Percentiles rank a stretch among this genome's conserved stretches.
Conservation (phyloP, 225 moss, liverwort and hornwort species). For the Antitrichia curtipendula region DNA sequence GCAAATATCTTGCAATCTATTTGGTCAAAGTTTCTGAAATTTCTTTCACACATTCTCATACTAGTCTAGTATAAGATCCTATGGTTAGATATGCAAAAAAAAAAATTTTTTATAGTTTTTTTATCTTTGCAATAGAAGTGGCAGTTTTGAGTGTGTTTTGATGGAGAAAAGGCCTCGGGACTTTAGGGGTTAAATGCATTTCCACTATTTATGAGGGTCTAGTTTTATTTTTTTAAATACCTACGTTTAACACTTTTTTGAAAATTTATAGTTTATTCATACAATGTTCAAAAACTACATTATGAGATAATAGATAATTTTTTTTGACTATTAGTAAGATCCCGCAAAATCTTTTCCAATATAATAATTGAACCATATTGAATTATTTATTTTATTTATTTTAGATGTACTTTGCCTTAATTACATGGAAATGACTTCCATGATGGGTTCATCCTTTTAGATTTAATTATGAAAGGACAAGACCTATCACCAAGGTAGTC, state of each 20-base stretch:
- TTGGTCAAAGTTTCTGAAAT: too few relatives aligned
- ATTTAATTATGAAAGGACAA: background rate
- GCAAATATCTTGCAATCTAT: too few relatives aligned
- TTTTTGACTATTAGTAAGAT: background rate
- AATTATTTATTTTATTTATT: background rate
- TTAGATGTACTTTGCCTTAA: background rate
- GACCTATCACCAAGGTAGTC: background rate
- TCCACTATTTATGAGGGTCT: rapidly evolving
- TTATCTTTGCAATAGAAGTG: too few relatives aligned
- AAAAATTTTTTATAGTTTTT: too few relatives aligned
- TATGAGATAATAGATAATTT: background rate
- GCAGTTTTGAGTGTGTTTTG: too few relatives aligned
- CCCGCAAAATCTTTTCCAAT: rapidly evolving
- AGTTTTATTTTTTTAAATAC: rapidly evolving
- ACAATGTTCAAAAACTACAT: rapidly evolving
- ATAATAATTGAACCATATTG: rapidly evolving
- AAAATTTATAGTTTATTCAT: background rate
- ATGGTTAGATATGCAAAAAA: too few relatives aligned
- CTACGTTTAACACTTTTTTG: background rate
- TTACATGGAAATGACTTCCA: rapidly evolving
- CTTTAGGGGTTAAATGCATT: background rate
- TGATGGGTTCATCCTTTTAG: background rate
- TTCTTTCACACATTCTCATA: too few relatives aligned
- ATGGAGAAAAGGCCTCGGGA: too few relatives aligned
- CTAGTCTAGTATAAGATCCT: too few relatives aligned